Conservation (phyloP, 805 yeast species). For the Wickerhamomyces hampshirensis region DNA sequence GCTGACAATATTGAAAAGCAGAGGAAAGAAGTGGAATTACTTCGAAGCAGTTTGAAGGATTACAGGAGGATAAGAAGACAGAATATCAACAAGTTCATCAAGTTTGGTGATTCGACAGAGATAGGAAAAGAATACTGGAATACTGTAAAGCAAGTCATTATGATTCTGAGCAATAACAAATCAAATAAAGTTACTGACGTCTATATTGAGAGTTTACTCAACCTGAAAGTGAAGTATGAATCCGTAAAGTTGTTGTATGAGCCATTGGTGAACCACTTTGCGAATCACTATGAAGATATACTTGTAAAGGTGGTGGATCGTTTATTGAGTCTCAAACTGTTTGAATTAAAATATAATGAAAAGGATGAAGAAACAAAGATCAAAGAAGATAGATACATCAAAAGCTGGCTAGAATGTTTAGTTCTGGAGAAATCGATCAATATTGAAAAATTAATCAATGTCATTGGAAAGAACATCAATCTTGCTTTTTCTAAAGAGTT, state of each 20-base stretch:
- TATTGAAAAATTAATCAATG: slow-evolving; percentile 10
- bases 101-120: slow-evolving; percentile 39
- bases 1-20: slow-evolving; percentile 34
- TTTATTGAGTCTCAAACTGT: slow-evolving; percentile 9
- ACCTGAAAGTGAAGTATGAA: slow-evolving; percentile 23
- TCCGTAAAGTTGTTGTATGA: slow-evolving; percentile 27
- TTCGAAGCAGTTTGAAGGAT: no score
- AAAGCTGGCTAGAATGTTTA: slow-evolving; percentile 17
- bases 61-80: slow-evolving; percentile 48
- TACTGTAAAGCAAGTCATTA: slow-evolving; percentile 26
- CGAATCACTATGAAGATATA: slow-evolving; percentile 17
- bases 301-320: slow-evolving; percentile 17
- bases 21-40: slow-evolving; percentile 26
- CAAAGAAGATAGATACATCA: slow-evolving; percentile 6
- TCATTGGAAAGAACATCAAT: slow-evolving; percentile 14
- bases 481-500: slow-evolving; percentile 4
- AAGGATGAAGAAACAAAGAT: neutral
- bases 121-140: slow-evolving; percentile 40
- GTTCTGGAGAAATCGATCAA: slow-evolving; percentile 4
- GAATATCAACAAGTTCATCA: slow-evolving; percentile 34
- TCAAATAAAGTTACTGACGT: slow-evolving; percentile 19
- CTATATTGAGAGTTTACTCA: slow-evolving; percentile 32
- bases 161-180: slow-evolving; percentile 11
- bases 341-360: slow-evolving; percentile 12
- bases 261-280: slow-evolving; percentile 19